Base-by-base conservation (phyloP, 768 basidiomycete species). In the Trichaptum fuscoviolaceum region DNA sequence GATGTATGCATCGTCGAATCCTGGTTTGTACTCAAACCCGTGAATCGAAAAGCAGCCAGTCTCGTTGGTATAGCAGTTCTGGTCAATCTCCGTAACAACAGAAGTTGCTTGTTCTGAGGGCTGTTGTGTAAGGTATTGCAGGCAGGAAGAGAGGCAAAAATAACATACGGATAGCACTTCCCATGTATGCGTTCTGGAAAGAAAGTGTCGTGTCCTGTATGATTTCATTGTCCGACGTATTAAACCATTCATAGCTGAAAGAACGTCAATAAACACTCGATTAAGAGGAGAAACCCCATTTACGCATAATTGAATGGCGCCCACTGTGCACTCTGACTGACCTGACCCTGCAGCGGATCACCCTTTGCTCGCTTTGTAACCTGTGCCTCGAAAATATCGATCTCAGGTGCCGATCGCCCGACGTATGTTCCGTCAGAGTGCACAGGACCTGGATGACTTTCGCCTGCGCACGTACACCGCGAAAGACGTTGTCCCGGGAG, bases 341-440 rank as follows among this genome's bases (percentile, higher is more conserved):
- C 93, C 67, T 86, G 81, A 15, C 82, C 85, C 6, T 73, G 67
- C 69, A 84, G 80, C 68, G 76, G 82, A n/a, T 77, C 74, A 2
- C 77, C 79, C 20, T 66, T 71, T 65, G 59, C 72, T 30, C 63
- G 27, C 17, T 66, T 42, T 65, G 71, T 35, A 63, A 77, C 75
- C 77, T 91, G 87, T 7, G 94, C 93, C 77, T 96, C 95, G 66
- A 96, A 89, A 60, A 96, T 74, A 75, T 96, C 95, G 63, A 96
- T 95, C 75, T 96, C 94, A 1, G 95, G 95, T 5, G 95, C 92
- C 2, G 89, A 76, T 24, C 95, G 81, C 0, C 94, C 95, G 1
- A 91, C 87, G 75, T 86, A 94, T 0, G 86, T 82, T 1, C 92
- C 91, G 73, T 94, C 90, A 0, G 82, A 66, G 64, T 89, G 86